Evolutionary conservation across 1,284 basidiomycete genomes (phyloP).

Genomic region (Sporisorium iseilematis-ciliati): DNA sequence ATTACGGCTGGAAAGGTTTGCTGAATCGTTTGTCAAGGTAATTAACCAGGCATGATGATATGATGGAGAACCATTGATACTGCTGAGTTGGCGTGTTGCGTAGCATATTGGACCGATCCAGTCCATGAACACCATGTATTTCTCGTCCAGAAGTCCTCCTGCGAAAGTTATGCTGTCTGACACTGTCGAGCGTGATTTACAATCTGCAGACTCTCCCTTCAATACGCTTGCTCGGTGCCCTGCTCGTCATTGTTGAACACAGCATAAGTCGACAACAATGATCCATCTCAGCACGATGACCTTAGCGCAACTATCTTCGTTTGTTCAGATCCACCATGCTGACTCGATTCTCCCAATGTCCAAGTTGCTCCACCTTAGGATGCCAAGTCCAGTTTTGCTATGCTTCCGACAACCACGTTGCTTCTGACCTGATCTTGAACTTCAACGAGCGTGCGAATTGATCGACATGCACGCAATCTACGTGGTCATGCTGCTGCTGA

Average conservation of each 20-base stretch:
- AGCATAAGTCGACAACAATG: not conserved
- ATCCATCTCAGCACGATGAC: not conserved
- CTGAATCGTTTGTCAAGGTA: not conserved
- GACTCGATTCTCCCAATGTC: not conserved
- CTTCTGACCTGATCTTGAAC: not conserved
- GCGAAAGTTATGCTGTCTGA: not conserved
- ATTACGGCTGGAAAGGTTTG: not conserved
- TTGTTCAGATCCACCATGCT: too few species aligned
- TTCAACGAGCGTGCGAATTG: not conserved
- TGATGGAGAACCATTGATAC: not conserved
- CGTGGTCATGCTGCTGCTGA: not conserved
- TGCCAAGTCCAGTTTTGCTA: not conserved
- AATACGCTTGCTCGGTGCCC: too few species aligned
- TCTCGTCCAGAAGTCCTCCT: not conserved
- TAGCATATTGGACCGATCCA: not conserved
- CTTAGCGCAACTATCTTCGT: not conserved
- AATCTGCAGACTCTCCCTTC: not conserved
- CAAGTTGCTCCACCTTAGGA: not conserved
- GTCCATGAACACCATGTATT: not conserved
- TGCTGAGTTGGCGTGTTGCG: not conserved
- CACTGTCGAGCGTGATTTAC: not conserved
- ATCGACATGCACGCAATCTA: not conserved
- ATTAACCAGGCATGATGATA: not conserved
- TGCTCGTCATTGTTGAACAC: not conserved
- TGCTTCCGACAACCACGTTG: not conserved